Evolutionary conservation across 192 early-diverging fungal species (phyloP), one percentile per base, ranked within the genome.

Genomic region (Haplosporangium gracile): DNA sequence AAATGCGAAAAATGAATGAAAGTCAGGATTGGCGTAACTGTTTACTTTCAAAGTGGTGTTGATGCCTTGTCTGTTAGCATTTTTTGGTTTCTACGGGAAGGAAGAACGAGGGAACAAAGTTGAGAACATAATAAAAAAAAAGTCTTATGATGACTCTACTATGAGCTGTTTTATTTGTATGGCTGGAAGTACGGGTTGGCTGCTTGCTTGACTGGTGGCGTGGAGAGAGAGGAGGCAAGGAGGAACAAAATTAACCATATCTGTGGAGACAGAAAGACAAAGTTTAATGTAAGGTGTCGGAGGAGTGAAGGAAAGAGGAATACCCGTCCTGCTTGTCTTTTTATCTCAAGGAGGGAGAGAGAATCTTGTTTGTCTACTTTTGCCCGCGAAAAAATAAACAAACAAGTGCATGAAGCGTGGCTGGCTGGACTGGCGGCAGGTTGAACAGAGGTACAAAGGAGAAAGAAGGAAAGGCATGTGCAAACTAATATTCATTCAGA

Each of bases 211-310:
- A 0, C 47, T 49, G 47, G 47, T 49, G 15, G 49, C 49, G 15
- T 20, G 49, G 20, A 22, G 0, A 51, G 16, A 22, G 4, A 16
- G 16, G 49, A 51, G 26, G 7, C 9, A 29, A 7, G 29, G 26
- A 8, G 60, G 60, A 65, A 65, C 60, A 65, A 13, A 1, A 65
- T 65, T 65, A 65, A 65, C 60, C 60, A 60, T 65, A 29, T 65
- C 24, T 65, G 60, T 65, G 60, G 60, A 65, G 60, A 13, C 11
- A 32, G 26, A 32, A 51, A 60, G 24, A 32, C 29, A 32, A 65
- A 65, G 60, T 32, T 65, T 65, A 32, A 65, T 65, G 60, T 29
- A 65, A 60, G n/a, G 60, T n/a, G 57, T 65, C 60, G 60, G 60
- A 65, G 0, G 11, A 65, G 26, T 36, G 20, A 5, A 71, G 34